phyloP scores from a whole-genome alignment of 257 asterid genomes.

The Handroanthus guayacan region DNA sequence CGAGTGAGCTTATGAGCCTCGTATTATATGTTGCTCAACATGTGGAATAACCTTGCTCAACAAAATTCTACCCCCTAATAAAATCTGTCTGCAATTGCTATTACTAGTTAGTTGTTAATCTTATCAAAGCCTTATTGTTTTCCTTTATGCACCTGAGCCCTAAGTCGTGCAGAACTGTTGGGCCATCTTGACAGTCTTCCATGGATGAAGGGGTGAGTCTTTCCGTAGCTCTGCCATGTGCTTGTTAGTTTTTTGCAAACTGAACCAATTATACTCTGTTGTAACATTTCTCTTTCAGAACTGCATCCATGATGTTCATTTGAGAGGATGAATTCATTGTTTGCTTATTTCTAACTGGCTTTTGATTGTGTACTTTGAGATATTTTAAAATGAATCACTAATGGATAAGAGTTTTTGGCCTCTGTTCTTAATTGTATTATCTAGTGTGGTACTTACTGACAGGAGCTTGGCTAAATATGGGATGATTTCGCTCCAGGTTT shows the following conservation, averaged over 20 bases:
- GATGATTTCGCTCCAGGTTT: no score
- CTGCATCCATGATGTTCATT: no score
- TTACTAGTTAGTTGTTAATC: background rate
- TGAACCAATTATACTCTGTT: background rate
- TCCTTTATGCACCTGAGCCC: background rate
- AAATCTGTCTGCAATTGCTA: no score
- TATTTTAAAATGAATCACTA: background rate
- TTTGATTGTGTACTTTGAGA: background rate
- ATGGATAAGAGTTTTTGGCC: background rate
- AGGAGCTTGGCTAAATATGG: no score
- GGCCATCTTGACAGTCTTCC: background rate
- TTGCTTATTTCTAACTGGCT: background rate
- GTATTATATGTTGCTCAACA: background rate
- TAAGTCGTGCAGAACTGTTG: background rate
- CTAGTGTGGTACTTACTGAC: no score
- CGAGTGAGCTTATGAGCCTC: background rate
- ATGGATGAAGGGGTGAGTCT: background rate
- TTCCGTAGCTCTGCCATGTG: no score
- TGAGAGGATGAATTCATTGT: background rate
- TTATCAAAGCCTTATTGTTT: background rate
- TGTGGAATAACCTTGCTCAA: background rate
- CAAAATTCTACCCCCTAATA: background rate
- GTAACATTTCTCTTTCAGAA: background rate
- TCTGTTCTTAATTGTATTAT: no score
- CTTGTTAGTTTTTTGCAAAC: background rate